Percentiles rank a stretch among this genome's conserved stretches.
These are phyloP conservation scores for Neofusicoccum parvum DNA, from an alignment of 2,329 filamentous ascomycete genomes.

Conservation along the genomic window DNA sequence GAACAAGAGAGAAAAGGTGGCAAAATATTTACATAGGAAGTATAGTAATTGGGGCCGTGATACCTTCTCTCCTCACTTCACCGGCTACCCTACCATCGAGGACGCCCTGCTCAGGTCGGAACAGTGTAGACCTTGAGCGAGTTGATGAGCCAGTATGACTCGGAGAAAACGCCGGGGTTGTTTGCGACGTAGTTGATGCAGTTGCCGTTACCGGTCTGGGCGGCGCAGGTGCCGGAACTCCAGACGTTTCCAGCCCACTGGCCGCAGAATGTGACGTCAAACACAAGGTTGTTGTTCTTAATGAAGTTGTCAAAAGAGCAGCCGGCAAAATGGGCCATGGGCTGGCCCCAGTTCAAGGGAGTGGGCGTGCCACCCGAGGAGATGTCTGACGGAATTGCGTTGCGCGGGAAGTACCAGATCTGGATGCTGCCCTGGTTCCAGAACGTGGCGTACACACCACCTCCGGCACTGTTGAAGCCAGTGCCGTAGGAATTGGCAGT, in stretches of 20 bases:
- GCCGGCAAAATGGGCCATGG: slow-evolving; percentile 41
- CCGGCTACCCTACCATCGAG: neutral
- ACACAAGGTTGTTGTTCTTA: slow-evolving; percentile 41
- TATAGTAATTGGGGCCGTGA: neutral
- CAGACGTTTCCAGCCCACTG: slow-evolving; percentile 57
- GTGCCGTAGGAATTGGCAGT: slow-evolving; percentile 38
- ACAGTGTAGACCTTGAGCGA: slow-evolving; percentile 39
- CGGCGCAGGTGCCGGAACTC: slow-evolving; percentile 34
- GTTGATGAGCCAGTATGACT: slow-evolving; percentile 44
- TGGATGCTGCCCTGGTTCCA: slow-evolving; percentile 47
- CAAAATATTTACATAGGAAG: neutral
- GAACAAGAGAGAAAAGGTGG: neutral
- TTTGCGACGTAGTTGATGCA: slow-evolving; percentile 42
- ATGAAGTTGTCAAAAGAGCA: slow-evolving; percentile 42
- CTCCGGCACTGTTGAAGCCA: slow-evolving; percentile 44
- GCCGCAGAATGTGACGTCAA: slow-evolving; percentile 59
- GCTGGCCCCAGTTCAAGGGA: slow-evolving; percentile 45
- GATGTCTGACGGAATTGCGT: slow-evolving; percentile 47
- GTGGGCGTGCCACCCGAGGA: slow-evolving; percentile 39
- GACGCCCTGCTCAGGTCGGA: neutral
- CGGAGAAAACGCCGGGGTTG: slow-evolving; percentile 40
- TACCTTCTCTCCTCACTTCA: neutral
- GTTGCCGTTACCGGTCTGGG: slow-evolving; percentile 31
- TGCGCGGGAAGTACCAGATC: slow-evolving; percentile 50
- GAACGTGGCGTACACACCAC: slow-evolving; percentile 47